Percentiles rank a stretch among this genome's conserved stretches.
These are phyloP conservation scores for Talaromyces atroroseus DNA, from an alignment of 2,329 filamentous ascomycete species.

Conservation along the genomic window DNA sequence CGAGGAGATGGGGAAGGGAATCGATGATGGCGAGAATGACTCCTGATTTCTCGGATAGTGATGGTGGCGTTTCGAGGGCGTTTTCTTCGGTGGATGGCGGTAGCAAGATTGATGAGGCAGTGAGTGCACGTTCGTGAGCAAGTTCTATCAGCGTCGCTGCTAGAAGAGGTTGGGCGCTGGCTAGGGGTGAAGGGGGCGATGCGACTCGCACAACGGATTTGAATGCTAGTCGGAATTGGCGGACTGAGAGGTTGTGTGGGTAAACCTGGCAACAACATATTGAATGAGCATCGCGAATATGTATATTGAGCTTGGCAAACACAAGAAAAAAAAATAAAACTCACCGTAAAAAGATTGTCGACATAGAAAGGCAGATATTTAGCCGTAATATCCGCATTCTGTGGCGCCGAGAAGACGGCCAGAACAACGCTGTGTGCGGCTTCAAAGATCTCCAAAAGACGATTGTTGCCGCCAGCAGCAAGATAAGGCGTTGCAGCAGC, in stretches of 20 bases:
- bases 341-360: slow-evolving; percentile 64
- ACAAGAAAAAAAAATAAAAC: no score
- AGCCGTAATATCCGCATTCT: slow-evolving; percentile 65
- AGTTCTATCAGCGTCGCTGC: slow-evolving; percentile 77
- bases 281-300: background rate
- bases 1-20: slow-evolving; percentile 66
- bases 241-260: slow-evolving; percentile 68
- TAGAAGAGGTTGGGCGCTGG: slow-evolving; percentile 68
- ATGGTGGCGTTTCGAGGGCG: slow-evolving; percentile 26
- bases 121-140: slow-evolving; percentile 59
- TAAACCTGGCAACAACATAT: slow-evolving; percentile 52
- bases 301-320: background rate
- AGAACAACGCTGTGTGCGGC: slow-evolving; percentile 79
- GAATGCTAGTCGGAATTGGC: slow-evolving; percentile 85
- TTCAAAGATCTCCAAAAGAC: slow-evolving; percentile 71
- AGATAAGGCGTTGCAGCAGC: slow-evolving; percentile 72
- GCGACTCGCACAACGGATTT: slow-evolving; percentile 77
- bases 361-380: slow-evolving; percentile 77
- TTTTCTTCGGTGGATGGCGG: slow-evolving; percentile 33
- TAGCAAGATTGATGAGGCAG: slow-evolving; percentile 49
- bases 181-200: slow-evolving; percentile 70
- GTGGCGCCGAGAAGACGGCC: slow-evolving; percentile 72
- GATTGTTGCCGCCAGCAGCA: slow-evolving; percentile 50
- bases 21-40: slow-evolving; percentile 74
- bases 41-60: slow-evolving; percentile 67